These are phyloP conservation scores for Leccinum sublutescens DNA, from an alignment of 768 basidiomycete genomes.

Conservation along the genomic window DNA sequence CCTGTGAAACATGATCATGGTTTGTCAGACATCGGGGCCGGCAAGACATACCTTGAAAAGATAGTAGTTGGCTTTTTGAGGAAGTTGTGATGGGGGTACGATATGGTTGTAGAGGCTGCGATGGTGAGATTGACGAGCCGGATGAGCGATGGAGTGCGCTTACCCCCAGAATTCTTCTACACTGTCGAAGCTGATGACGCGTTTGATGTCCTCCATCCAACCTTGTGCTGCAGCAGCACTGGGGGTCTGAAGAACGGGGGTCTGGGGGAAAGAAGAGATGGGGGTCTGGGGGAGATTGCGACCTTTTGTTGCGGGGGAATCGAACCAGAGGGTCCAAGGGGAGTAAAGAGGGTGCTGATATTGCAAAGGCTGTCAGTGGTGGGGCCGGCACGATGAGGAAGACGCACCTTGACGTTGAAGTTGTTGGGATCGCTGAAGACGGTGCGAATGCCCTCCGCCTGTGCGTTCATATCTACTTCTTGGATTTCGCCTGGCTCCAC, in stretches of 20 bases:
- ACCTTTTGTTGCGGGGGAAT: slow-evolving; percentile 89
- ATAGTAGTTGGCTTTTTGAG: slow-evolving; percentile 98
- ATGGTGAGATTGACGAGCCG: slow-evolving; percentile 10
- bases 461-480: slow-evolving; percentile 81
- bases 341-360: slow-evolving; percentile 89
- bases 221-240: slow-evolving; percentile 72
- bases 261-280: slow-evolving; percentile 72
- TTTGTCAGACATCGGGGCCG: background rate
- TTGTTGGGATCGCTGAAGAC: slow-evolving; percentile 91
- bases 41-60: slow-evolving; percentile 79
- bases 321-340: slow-evolving; percentile 97
- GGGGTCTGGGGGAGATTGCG: slow-evolving; percentile 87
- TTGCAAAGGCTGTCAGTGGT: slow-evolving; percentile 1
- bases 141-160: slow-evolving; percentile 28
- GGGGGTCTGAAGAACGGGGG: slow-evolving; percentile 71
- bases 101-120: slow-evolving; percentile 92
- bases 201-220: slow-evolving; percentile 99
- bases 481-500: slow-evolving; percentile 82
- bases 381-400: background rate
- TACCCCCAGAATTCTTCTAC: slow-evolving; percentile 99
- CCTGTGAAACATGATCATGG: slow-evolving; percentile 44
- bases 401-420: slow-evolving; percentile 91
- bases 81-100: slow-evolving; percentile 88
- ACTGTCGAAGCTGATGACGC: slow-evolving; percentile 92
- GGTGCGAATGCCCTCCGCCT: slow-evolving; percentile 82